Percentiles rank a stretch among this genome's conserved stretches.
phyloP scores from a whole-genome alignment of 257 asterid species.

The Solanum sejunctum region DNA sequence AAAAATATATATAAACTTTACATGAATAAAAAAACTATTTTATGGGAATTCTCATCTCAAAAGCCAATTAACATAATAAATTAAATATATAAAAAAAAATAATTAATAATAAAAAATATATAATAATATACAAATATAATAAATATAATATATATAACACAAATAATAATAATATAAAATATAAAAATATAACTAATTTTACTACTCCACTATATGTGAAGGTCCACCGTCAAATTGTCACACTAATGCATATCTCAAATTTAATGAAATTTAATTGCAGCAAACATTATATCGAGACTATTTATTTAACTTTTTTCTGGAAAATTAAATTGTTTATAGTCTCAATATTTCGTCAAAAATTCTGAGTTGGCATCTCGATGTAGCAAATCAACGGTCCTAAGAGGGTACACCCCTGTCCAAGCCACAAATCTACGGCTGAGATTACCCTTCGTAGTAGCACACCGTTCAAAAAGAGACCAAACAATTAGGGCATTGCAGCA shows the following conservation, averaged over 20 bases:
- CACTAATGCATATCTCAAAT: neutral
- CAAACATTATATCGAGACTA: neutral
- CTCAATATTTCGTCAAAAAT: neutral
- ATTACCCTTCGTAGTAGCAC: slow-evolving; percentile 5
- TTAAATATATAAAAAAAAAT: too few relatives aligned
- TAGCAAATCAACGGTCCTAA: slow-evolving; percentile 24
- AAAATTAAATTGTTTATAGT: neutral
- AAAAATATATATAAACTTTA: too few relatives aligned
- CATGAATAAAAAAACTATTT: rapidly evolving
- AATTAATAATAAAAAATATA: too few relatives aligned
- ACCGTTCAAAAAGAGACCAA: slow-evolving; percentile 7
- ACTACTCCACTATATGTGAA: too few relatives aligned
- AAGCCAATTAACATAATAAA: too few relatives aligned
- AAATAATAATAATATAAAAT: too few relatives aligned
- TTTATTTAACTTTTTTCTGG: neutral
- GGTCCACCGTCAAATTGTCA: neutral
- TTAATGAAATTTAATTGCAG: neutral
- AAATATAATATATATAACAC: too few relatives aligned
- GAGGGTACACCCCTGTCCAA: neutral
- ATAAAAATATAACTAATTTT: too few relatives aligned
- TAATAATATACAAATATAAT: too few relatives aligned
- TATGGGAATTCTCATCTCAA: too few relatives aligned
- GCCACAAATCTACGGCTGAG: slow-evolving; percentile 8
- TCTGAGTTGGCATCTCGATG: slow-evolving; percentile 19
- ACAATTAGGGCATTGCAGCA: slow-evolving; percentile 37